Evolutionary conservation across 805 yeast genomes (phyloP), one percentile per base, ranked within the genome.

Genomic region (Candida sonorensis): DNA sequence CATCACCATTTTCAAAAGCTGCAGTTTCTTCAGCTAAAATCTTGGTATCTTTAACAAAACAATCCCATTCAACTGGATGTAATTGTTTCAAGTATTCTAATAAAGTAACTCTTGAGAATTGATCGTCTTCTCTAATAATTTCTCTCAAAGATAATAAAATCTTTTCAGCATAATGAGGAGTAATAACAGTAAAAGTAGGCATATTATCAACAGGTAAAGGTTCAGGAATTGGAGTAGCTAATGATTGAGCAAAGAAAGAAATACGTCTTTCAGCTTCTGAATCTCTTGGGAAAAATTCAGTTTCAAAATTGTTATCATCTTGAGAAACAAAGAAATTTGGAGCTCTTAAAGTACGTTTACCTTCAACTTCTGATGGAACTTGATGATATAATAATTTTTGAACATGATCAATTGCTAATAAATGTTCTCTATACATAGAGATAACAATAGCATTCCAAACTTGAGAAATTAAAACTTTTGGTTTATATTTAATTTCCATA

Each of bases 201-300:
- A 92, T 92, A 71, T 90, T 90, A 64, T 92, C 98, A 48, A 94
- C 97, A 27, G 99, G 98, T 56, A 92, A 71, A 41, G 99, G 97
- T 67, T 92, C 98, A 42, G 96, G 95, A 51, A 92, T 88, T 48
- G 98, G 98, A 38, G 98, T 92, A 32, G 98, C 94, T 62, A 92
- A 72, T 9, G 97, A 88, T 65, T 92, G 98, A 38, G 99, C 99
- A 67, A 92, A 92, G 82, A 94, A 92, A 38, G 97, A 85, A 50
- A 92, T 88, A 74, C 99, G 92, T 72, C 98, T 88, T 69, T 94
- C 98, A 44, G 99, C 98, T 65, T 92, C 99, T 27, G 96, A 86
- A 62, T 90, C 77, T 53, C 79, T 73, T 49, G 98, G 97, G 84
- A 92, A 92, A 57, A 86, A 94, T 70, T 90, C 97, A 45, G 97